phyloP scores from a whole-genome alignment of 371 early-diverging fungal species.

The Enterospora canceri region DNA sequence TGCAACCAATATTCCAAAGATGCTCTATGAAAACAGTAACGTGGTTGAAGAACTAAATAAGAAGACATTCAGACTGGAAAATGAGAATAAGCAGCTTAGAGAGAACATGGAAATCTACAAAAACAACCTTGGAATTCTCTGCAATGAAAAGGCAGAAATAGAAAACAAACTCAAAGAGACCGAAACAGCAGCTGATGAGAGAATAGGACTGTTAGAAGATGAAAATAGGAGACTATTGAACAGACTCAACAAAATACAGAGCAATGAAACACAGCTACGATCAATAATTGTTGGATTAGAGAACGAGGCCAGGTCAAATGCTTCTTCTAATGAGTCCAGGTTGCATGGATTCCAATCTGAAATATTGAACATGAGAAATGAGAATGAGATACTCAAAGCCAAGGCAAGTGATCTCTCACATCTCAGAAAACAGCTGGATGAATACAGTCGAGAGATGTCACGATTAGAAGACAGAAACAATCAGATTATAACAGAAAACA shows the following conservation, averaged over 20 bases:
- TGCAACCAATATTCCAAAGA: constrained; percentile 29
- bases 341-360: not conserved
- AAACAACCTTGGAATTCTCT: not conserved
- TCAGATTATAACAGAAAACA: too few relatives aligned
- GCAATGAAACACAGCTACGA: not conserved
- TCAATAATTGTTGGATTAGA: not conserved
- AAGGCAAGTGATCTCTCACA: not conserved
- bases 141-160: not conserved
- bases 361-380: not conserved
- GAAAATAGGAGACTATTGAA: constrained; percentile 43
- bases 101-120: constrained; percentile 3
- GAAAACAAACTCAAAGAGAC: not conserved
- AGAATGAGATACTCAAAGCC: not conserved
- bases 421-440: not conserved
- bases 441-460: too few relatives aligned
- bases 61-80: constrained; percentile 5
- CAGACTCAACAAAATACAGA: constrained; percentile 16
- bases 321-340: too few relatives aligned
- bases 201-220: constrained; percentile 30
- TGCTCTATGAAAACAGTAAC: constrained; percentile 29
- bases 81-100: constrained; percentile 7
- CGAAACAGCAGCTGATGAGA: constrained; percentile 2
- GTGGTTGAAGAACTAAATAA: constrained; percentile 16
- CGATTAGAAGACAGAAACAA: too few relatives aligned
- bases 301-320: too few relatives aligned